These are phyloP conservation scores for Rhodotorula sp. DNA, from an alignment of 1,284 basidiomycete genomes.

Conservation along the genomic window DNA sequence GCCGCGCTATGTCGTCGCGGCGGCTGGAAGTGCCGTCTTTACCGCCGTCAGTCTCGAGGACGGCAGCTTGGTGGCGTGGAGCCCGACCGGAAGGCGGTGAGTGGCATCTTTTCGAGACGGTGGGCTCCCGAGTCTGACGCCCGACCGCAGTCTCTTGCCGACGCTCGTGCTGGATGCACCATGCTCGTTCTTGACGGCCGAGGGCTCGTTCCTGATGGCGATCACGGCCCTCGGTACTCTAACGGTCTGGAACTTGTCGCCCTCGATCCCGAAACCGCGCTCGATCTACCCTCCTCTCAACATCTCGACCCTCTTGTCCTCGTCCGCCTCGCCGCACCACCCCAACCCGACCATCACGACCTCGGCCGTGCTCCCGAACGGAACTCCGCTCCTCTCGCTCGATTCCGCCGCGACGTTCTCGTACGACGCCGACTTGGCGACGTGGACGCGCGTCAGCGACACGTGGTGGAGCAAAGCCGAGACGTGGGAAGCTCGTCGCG, in stretches of 20 bases:
- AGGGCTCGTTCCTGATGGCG: slow-evolving; percentile 63
- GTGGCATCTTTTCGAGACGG: slow-evolving; percentile 34
- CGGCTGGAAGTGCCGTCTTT: slow-evolving; percentile 66
- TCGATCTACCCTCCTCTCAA: slow-evolving; percentile 66
- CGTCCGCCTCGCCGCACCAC: slow-evolving; percentile 55
- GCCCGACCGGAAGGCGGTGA: slow-evolving; percentile 72
- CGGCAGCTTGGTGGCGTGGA: slow-evolving; percentile 73
- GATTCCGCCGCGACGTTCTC: slow-evolving; percentile 72
- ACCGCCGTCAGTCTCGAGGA: slow-evolving; percentile 75
- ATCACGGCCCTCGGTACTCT: slow-evolving; percentile 70
- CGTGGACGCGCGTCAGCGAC: slow-evolving; percentile 73
- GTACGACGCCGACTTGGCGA: slow-evolving; percentile 65
- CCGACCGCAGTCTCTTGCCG: slow-evolving; percentile 63
- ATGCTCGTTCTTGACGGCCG: slow-evolving; percentile 66
- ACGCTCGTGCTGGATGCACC: slow-evolving; percentile 70
- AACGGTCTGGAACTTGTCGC: slow-evolving; percentile 65
- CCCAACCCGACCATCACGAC: slow-evolving; percentile 54
- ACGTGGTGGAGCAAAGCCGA: slow-evolving; percentile 77
- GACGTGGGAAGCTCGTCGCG: slow-evolving; percentile 69
- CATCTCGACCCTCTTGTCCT: slow-evolving; percentile 60
- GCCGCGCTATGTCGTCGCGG: slow-evolving; percentile 64
- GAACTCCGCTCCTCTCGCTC: slow-evolving; percentile 69
- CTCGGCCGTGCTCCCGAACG: slow-evolving; percentile 69
- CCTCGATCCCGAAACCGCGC: slow-evolving; percentile 38
- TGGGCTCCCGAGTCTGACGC: not conserved